Evolutionary conservation across 495 filamentous ascomycete species (phyloP).

Genomic region (Hypoxylon subgilvum): DNA sequence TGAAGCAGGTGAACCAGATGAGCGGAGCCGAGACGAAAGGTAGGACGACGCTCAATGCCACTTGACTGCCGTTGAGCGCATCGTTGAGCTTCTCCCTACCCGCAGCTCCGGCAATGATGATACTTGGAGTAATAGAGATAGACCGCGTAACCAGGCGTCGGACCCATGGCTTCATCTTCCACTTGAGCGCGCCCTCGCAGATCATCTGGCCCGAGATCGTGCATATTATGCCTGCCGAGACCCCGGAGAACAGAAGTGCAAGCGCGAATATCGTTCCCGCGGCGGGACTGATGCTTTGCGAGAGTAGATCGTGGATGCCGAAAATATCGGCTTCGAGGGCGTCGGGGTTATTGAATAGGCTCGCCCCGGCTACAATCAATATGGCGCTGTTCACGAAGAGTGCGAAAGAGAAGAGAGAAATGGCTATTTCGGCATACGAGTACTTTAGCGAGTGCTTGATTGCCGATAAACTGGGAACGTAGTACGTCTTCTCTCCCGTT

Average conservation of each 20-base stretch:
- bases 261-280: conserved; percentile 78
- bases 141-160: conserved; percentile 72
- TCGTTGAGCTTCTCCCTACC: conserved; percentile 72
- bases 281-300: conserved; percentile 69
- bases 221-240: conserved; percentile 79
- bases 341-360: conserved; percentile 66
- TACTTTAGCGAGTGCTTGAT: conserved; percentile 81
- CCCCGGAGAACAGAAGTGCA: conserved; percentile 76
- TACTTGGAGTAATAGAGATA: conserved; percentile 79
- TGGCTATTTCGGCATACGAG: conserved; percentile 72
- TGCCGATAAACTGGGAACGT: conserved; percentile 77
- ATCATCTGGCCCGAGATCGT: conserved; percentile 88
- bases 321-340: conserved; percentile 76
- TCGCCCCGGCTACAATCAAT: conserved; percentile 84
- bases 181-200: conserved; percentile 76
- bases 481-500: conserved; percentile 60
- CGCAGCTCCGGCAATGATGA: conserved; percentile 80
- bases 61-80: conserved; percentile 79
- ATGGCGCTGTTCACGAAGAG: conserved; percentile 94
- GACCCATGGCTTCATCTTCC: conserved; percentile 73
- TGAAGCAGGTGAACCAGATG: conserved; percentile 84
- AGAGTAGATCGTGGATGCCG: conserved; percentile 79
- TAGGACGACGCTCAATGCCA: conserved; percentile 78
- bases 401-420: conserved; percentile 88
- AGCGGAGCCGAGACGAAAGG: conserved; percentile 83